Percentiles rank a stretch among this genome's conserved stretches.
Evolutionary conservation across 495 filamentous ascomycete species (phyloP).

Genomic region (Elaphomyces granulatus): DNA sequence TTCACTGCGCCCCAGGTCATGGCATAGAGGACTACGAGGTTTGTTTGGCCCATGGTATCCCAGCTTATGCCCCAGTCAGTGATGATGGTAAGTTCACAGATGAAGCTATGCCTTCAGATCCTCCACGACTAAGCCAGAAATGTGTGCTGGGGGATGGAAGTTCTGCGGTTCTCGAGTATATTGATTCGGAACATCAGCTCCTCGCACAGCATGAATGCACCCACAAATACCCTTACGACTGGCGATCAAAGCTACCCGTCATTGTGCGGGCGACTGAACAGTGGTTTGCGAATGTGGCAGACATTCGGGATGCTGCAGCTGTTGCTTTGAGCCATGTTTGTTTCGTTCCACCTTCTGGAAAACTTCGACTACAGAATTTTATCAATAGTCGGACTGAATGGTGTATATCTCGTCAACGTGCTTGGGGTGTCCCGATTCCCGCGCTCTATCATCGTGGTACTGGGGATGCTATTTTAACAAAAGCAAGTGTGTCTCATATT

Average conservation of each 20-base stretch:
- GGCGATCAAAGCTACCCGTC: conserved; percentile 85
- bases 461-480: conserved; percentile 58
- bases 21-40: conserved; percentile 93
- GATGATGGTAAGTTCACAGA: conserved; percentile 64
- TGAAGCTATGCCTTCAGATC: conserved; percentile 54
- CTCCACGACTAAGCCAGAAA: conserved; percentile 43
- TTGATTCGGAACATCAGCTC: conserved; percentile 39
- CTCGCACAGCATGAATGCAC: conserved; percentile 51
- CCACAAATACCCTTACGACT: conserved; percentile 97
- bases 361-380: conserved; percentile 63
- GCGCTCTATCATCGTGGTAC: conserved; percentile 59
- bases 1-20: conserved; percentile 88
- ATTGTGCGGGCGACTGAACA: conserved; percentile 87
- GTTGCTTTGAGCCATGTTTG: conserved; percentile 50
- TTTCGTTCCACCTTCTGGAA: conserved; percentile 64
- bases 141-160: conserved; percentile 52
- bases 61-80: conserved; percentile 66
- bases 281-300: conserved; percentile 89
- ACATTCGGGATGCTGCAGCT: conserved; percentile 60
- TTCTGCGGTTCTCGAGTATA: conserved; percentile 48
- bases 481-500: conserved; percentile 71
- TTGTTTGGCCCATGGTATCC: conserved; percentile 50
- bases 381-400: conserved; percentile 80
- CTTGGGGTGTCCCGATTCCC: conserved; percentile 94
- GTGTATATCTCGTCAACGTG: conserved; percentile 96